phyloP scores from a whole-genome alignment of 169 alveolate genomes.

The Eimeria praecox region DNA sequence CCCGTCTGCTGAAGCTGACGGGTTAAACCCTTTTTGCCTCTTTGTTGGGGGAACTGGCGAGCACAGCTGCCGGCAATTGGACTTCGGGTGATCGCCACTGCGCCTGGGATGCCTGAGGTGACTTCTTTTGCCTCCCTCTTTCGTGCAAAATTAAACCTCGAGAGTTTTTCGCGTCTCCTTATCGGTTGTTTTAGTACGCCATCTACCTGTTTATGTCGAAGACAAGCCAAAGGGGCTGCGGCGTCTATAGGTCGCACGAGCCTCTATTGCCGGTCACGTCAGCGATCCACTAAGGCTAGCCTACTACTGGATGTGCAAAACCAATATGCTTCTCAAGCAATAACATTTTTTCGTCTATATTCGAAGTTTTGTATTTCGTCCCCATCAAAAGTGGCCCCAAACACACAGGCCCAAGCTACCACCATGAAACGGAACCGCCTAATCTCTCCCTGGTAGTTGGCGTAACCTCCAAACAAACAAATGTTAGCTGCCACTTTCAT shows the following conservation, averaged over 20 bases:
- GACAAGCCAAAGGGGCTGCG: conserved; percentile 23
- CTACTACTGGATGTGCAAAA: not conserved
- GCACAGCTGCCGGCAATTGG: conserved; percentile 7
- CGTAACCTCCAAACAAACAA: not conserved
- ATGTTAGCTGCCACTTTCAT: not conserved
- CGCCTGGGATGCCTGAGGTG: not conserved
- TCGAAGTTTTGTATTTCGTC: not conserved
- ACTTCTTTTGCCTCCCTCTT: not conserved
- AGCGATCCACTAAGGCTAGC: not conserved
- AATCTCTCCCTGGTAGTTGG: not conserved
- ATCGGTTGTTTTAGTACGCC: not conserved
- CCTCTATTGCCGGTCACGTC: conserved; percentile 17
- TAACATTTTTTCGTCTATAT: not conserved
- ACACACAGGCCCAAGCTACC: no score
- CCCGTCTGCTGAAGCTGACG: not conserved
- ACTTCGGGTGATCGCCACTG: not conserved
- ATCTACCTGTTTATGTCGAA: not conserved
- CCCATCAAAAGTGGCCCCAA: not conserved
- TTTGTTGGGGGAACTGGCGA: not conserved
- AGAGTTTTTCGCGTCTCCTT: not conserved
- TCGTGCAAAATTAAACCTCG: not conserved
- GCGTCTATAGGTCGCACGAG: conserved; percentile 55
- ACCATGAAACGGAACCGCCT: not conserved
- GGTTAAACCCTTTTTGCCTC: not conserved
- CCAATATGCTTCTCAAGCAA: not conserved